Conservation (phyloP, 2,329 filamentous ascomycete genomes). For the Orbilia quercus region DNA sequence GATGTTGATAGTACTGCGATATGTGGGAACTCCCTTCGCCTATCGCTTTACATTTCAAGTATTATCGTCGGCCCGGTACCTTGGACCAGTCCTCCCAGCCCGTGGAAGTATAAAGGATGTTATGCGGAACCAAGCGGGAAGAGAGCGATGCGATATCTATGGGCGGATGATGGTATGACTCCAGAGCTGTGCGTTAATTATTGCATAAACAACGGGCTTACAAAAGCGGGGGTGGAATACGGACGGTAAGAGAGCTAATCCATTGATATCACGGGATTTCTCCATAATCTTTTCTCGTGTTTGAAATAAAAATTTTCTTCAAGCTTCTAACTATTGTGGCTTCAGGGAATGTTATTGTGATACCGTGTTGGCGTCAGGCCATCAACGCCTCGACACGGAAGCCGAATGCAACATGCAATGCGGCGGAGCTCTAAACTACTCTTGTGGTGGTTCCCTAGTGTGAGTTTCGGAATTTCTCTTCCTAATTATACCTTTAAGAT, state of each 20-base stretch:
- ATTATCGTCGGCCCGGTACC: not conserved
- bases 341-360: conserved; percentile 6
- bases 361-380: not conserved
- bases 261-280: not conserved
- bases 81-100: not conserved
- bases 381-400: not conserved
- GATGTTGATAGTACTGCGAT: not conserved
- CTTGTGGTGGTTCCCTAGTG: conserved; percentile 1
- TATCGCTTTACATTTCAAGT: not conserved
- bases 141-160: not conserved
- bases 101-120: conserved; percentile 2
- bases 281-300: not conserved
- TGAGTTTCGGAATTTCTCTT: not conserved
- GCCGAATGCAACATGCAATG: not conserved
- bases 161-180: not conserved
- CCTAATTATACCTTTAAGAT: too few relatives aligned
- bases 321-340: not conserved
- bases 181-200: not conserved
- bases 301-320: too few relatives aligned
- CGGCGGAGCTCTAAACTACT: not conserved
- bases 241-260: not conserved
- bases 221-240: not conserved
- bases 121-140: conserved; percentile 1
- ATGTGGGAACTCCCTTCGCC: not conserved
- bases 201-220: not conserved